These are phyloP conservation scores for Solanum appendiculatum DNA, from an alignment of 257 asterid genomes.

Conservation along the genomic window DNA sequence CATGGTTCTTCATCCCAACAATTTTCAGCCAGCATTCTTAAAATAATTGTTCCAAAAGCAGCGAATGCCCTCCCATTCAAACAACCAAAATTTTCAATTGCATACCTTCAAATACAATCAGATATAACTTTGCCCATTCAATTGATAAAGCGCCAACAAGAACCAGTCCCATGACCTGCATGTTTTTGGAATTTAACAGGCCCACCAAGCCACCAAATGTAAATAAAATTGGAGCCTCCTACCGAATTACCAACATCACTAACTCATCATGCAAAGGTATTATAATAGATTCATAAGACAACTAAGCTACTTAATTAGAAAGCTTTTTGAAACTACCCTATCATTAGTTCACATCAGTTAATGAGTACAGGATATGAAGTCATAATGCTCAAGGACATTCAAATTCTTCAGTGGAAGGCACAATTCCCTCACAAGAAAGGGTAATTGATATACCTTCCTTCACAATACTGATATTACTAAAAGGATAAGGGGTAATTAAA, in stretches of 20 bases:
- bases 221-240: constrained; percentile 10
- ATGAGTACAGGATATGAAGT: not conserved
- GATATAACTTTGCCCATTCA: constrained; percentile 45
- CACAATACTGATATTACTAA: constrained; percentile 13
- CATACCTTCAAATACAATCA: constrained; percentile 46
- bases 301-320: not conserved
- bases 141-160: constrained; percentile 44
- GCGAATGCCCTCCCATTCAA: constrained; percentile 12
- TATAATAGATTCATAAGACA: not conserved
- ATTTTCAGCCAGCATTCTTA: constrained; percentile 7
- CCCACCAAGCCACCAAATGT: constrained; percentile 30
- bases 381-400: not conserved
- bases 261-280: not conserved
- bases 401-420: not conserved
- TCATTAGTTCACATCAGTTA: not conserved
- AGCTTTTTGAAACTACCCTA: not conserved
- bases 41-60: constrained; percentile 7
- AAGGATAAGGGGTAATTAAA: constrained; percentile 5
- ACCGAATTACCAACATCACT: not conserved
- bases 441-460: not conserved
- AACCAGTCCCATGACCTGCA: constrained; percentile 56
- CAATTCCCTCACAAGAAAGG: not conserved
- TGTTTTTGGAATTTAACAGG: constrained; percentile 45
- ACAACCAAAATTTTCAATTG: constrained; percentile 17
- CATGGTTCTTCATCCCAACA: not conserved